These are phyloP conservation scores for Karstenula rhodostoma DNA, from an alignment of 2,329 filamentous ascomycete genomes.

Conservation along the genomic window DNA sequence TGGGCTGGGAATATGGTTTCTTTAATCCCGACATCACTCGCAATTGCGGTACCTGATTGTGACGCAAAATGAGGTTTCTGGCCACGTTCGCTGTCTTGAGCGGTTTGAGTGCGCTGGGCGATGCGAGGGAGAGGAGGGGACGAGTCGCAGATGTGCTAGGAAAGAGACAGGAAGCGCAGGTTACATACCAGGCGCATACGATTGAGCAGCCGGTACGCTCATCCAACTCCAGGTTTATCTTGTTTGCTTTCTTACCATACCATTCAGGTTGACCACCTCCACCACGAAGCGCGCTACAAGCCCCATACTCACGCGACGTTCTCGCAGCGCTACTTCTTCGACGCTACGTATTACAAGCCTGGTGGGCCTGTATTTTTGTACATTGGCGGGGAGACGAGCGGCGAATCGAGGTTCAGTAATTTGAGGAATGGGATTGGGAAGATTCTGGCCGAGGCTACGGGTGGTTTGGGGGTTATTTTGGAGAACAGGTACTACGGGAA, in stretches of 20 bases:
- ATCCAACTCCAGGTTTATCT: background rate
- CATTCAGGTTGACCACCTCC: constrained; percentile 57
- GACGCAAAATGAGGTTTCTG: background rate
- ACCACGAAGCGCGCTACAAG: constrained; percentile 49
- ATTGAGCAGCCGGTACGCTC: constrained; percentile 35
- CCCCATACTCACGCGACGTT: constrained; percentile 60
- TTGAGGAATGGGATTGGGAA: constrained; percentile 58
- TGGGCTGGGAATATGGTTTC: background rate
- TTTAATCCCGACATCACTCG: background rate
- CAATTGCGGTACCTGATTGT: background rate
- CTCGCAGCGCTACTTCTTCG: constrained; percentile 64
- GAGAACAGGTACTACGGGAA: constrained; percentile 62
- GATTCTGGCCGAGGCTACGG: constrained; percentile 63
- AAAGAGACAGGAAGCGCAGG: constrained; percentile 24
- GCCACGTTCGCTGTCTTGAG: background rate
- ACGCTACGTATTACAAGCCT: constrained; percentile 61
- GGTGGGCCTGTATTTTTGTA: constrained; percentile 62
- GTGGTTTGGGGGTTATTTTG: constrained; percentile 62
- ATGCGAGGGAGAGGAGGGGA: background rate
- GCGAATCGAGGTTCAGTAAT: constrained; percentile 50
- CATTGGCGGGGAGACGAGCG: constrained; percentile 57
- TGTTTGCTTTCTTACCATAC: background rate
- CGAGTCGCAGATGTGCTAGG: constrained; percentile 5
- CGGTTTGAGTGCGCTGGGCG: background rate
- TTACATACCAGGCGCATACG: constrained; percentile 31